phyloP scores from a whole-genome alignment of 2,329 filamentous ascomycete species.

The Cadophora gregata region DNA sequence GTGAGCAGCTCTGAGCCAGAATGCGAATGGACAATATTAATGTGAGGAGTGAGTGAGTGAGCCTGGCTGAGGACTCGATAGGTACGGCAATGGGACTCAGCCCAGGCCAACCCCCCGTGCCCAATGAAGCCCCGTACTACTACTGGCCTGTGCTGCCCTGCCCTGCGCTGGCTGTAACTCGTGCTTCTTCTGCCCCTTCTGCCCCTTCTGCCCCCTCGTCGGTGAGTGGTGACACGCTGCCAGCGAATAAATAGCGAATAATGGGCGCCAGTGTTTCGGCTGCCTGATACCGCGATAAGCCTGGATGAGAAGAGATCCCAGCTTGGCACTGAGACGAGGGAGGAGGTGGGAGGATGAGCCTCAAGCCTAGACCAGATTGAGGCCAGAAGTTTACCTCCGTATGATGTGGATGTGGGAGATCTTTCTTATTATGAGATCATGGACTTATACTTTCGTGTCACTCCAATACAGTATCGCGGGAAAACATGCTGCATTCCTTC shows the following conservation, averaged over 20 bases:
- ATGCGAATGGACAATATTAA: neutral
- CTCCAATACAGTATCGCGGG: neutral
- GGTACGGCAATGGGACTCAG: neutral
- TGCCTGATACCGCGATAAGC: slow-evolving; percentile 12
- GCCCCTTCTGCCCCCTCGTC: no score
- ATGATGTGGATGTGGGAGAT: neutral
- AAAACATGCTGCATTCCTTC: neutral
- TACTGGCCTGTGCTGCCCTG: no score
- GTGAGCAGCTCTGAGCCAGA: neutral
- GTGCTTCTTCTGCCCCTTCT: no score
- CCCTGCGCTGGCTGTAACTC: neutral
- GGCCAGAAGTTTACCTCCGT: no score
- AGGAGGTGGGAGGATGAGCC: neutral
- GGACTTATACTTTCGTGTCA: neutral
- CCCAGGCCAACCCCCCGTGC: slow-evolving; percentile 3
- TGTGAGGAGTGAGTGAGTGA: neutral
- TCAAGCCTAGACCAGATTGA: slow-evolving; percentile 1
- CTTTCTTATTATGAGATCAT: slow-evolving; percentile 9
- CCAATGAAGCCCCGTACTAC: slow-evolving; percentile 1
- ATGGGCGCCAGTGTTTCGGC: neutral
- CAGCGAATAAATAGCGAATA: neutral
- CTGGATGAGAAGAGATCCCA: neutral
- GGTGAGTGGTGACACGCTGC: slow-evolving; percentile 6
- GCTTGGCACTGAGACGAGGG: neutral
- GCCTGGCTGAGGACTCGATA: neutral